Percentiles rank a stretch among this genome's conserved stretches.
Evolutionary conservation across 2,329 filamentous ascomycete species (phyloP).

Genomic region (Fusarium compactum): DNA sequence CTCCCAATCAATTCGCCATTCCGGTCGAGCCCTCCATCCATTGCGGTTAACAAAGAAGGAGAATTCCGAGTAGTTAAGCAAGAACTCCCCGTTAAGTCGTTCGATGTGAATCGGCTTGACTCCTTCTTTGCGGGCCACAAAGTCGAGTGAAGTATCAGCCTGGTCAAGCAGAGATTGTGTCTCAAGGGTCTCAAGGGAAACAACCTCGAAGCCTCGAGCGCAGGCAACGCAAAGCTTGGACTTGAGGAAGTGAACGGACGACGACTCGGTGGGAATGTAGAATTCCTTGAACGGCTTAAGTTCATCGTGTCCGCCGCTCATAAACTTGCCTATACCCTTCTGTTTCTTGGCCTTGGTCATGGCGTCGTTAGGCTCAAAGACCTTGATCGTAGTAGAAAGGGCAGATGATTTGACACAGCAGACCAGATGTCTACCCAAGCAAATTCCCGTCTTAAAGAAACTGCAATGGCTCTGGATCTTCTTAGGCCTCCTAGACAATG

Average conservation of each 20-base stretch:
- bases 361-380: constrained; percentile 97
- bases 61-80: constrained; percentile 98
- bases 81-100: constrained; percentile 94
- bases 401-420: constrained; percentile 96
- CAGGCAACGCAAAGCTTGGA: constrained; percentile 97
- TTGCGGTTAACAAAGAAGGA: constrained; percentile 99
- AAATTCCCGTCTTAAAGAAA: constrained; percentile 98
- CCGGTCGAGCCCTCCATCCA: constrained; percentile 93
- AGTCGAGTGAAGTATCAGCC: constrained; percentile 97
- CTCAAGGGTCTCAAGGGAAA: constrained; percentile 96
- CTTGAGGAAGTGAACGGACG: constrained; percentile 96
- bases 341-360: constrained; percentile 96
- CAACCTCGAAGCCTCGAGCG: constrained; percentile 95
- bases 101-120: constrained; percentile 98
- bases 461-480: constrained; percentile 98
- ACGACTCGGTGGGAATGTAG: constrained; percentile 98
- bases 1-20: constrained; percentile 99
- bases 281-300: constrained; percentile 98
- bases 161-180: constrained; percentile 97
- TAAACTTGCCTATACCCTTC: constrained; percentile 95
- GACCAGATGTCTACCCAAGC: constrained; percentile 91
- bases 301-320: constrained; percentile 91
- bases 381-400: constrained; percentile 95
- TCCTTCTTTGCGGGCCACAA: constrained; percentile 92
- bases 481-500: constrained; percentile 85